Evolutionary conservation across 306 rosid species (phyloP).

Genomic region (Castanospermum australe): DNA sequence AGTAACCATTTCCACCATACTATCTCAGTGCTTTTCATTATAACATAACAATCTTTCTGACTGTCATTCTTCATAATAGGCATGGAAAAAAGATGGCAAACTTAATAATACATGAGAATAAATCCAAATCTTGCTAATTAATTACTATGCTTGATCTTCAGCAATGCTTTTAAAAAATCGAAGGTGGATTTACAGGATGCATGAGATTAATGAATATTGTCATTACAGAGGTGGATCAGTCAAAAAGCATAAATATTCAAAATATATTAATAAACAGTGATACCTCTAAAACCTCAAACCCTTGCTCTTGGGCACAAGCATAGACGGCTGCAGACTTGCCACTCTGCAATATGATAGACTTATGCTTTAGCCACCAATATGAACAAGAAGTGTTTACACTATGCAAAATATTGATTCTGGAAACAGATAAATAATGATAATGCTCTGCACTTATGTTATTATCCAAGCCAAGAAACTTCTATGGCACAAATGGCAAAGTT

Average conservation of each 20-base stretch:
- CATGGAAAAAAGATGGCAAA: not conserved
- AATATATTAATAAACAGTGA: not conserved
- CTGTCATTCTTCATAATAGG: constrained; percentile 3
- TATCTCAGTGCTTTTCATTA: not conserved
- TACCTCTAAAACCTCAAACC: constrained; percentile 88
- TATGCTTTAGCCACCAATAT: constrained; percentile 28
- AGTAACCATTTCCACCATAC: constrained; percentile 1
- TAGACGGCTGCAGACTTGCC: constrained; percentile 96
- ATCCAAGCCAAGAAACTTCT: not conserved
- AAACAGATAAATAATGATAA: constrained; percentile 16
- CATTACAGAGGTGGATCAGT: not conserved
- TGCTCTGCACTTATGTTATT: not conserved
- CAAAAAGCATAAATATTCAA: constrained; percentile 12
- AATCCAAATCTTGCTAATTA: constrained; percentile 13
- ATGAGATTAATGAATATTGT: constrained; percentile 11
- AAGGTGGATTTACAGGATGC: constrained; percentile 9
- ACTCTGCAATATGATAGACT: constrained; percentile 63
- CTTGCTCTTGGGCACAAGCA: constrained; percentile 95
- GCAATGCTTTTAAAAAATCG: constrained; percentile 13
- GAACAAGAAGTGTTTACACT: not conserved
- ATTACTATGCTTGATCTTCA: not conserved
- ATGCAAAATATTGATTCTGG: not conserved
- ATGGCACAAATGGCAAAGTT: not conserved
- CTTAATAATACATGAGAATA: constrained; percentile 5
- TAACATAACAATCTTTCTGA: not conserved